These are phyloP conservation scores for Trichoderma asperellum DNA, from an alignment of 2,329 filamentous ascomycete genomes.

Conservation along the genomic window DNA sequence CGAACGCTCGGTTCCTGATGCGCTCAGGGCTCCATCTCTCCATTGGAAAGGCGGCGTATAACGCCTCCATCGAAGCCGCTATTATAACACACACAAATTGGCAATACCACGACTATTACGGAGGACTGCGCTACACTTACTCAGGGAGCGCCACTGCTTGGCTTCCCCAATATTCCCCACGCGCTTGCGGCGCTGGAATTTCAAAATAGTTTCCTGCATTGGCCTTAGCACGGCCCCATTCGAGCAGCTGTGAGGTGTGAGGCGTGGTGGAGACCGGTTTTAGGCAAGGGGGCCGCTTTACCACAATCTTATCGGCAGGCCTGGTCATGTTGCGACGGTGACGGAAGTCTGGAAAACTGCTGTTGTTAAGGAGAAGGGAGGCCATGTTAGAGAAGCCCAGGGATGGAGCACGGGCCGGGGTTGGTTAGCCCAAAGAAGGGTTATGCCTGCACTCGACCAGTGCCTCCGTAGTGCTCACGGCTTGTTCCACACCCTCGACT, in stretches of 20 bases:
- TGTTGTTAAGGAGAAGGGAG: conserved; percentile 18
- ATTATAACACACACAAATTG: not conserved
- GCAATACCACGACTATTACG: not conserved
- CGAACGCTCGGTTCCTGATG: conserved; percentile 11
- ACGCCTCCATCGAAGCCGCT: conserved; percentile 1
- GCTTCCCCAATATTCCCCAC: conserved; percentile 13
- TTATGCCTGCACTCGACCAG: not conserved
- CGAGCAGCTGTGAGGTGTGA: conserved; percentile 6
- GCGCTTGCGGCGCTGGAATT: conserved; percentile 22
- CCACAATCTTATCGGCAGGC: conserved; percentile 8
- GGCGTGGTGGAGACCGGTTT: conserved; percentile 1
- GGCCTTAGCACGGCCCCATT: conserved; percentile 3
- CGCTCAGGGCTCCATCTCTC: not conserved
- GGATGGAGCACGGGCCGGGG: conserved; percentile 9
- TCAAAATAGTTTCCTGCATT: conserved; percentile 15
- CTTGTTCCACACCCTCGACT: conserved; percentile 15
- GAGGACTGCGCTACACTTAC: not conserved
- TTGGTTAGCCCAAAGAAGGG: not conserved
- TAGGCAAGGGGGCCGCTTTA: not conserved
- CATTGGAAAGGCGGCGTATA: not conserved
- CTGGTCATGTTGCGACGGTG: conserved; percentile 12
- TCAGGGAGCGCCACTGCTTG: not conserved
- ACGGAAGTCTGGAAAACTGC: not conserved
- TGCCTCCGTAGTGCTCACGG: conserved; percentile 1
- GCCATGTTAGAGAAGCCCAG: not conserved